phyloP scores from a whole-genome alignment of 2,329 filamentous ascomycete species.

The Trichoderma aggressivum region DNA sequence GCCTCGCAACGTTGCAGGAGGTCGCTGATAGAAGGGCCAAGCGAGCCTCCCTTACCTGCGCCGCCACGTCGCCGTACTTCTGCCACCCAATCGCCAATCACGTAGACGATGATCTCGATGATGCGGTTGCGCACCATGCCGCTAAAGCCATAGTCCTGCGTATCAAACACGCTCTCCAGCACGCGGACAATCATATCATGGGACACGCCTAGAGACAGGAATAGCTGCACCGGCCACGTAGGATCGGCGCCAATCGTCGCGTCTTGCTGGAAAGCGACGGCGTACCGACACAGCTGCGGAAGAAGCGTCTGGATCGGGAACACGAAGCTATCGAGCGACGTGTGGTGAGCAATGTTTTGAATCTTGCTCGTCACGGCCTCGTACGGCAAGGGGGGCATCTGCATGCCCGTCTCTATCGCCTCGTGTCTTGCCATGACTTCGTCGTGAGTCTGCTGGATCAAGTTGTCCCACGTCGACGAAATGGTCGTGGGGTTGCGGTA shows the following conservation, averaged over 20 bases:
- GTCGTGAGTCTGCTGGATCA: conserved; percentile 70
- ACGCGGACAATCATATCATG: conserved; percentile 55
- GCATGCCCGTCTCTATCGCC: conserved; percentile 40
- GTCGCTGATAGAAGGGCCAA: conserved; percentile 46
- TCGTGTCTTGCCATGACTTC: conserved; percentile 46
- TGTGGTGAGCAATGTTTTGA: conserved; percentile 62
- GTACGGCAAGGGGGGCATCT: conserved; percentile 56
- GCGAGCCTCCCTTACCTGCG: conserved; percentile 36
- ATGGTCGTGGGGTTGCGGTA: conserved; percentile 87
- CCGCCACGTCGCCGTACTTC: conserved; percentile 48
- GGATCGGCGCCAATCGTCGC: conserved; percentile 54
- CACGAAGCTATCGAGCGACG: conserved; percentile 62
- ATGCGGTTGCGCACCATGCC: conserved; percentile 48
- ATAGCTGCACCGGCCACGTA: conserved; percentile 55
- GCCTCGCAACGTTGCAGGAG: conserved; percentile 50
- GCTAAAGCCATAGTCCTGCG: conserved; percentile 57
- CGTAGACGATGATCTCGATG: conserved; percentile 53
- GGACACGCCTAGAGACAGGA: conserved; percentile 54
- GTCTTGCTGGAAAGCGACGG: conserved; percentile 57
- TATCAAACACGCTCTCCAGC: conserved; percentile 55
- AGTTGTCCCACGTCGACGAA: conserved; percentile 74
- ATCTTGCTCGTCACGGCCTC: conserved; percentile 65
- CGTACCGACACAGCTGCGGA: conserved; percentile 61
- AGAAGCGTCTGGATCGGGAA: conserved; percentile 62
- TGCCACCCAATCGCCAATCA: conserved; percentile 48